Evolutionary conservation across 352 stramenopile species (phyloP).

Genomic region (Phytopythium mirpurense): DNA sequence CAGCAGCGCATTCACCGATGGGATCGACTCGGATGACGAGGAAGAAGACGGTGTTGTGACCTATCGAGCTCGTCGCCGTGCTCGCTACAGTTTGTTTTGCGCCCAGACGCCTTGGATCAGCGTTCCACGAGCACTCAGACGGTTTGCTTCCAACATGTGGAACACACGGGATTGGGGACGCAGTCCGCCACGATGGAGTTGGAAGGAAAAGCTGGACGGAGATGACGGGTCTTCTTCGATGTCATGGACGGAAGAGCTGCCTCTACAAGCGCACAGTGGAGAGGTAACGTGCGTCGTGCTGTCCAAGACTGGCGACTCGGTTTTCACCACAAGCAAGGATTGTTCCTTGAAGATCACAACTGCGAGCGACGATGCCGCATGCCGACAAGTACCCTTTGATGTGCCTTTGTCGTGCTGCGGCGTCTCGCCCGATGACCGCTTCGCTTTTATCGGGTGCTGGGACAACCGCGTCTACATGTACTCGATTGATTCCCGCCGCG

Average conservation of each 20-base stretch:
- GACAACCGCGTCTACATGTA: constrained; percentile 80
- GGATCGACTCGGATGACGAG: constrained; percentile 35
- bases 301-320: constrained; percentile 31
- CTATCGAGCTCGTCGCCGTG: constrained; percentile 5
- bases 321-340: constrained; percentile 76
- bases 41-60: constrained; percentile 1
- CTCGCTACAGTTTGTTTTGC: constrained; percentile 34
- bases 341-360: constrained; percentile 51
- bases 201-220: constrained; percentile 32
- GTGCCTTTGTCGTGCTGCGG: constrained; percentile 62
- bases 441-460: constrained; percentile 63
- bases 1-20: constrained; percentile 21
- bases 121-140: constrained; percentile 17
- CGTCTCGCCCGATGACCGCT: constrained; percentile 54
- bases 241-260: constrained; percentile 46
- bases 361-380: constrained; percentile 20
- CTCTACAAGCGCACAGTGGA: constrained; percentile 37
- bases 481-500: constrained; percentile 39
- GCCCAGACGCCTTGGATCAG: constrained; percentile 32
- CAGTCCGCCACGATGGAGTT: constrained; percentile 58
- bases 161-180: constrained; percentile 29
- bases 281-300: constrained; percentile 64
- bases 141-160: neutral
- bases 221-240: constrained; percentile 21
- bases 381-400: constrained; percentile 23